Evolutionary conservation across 305 asterid genomes (phyloP), one percentile per base, ranked within the genome.

Genomic region (Euphrasia arctica): DNA sequence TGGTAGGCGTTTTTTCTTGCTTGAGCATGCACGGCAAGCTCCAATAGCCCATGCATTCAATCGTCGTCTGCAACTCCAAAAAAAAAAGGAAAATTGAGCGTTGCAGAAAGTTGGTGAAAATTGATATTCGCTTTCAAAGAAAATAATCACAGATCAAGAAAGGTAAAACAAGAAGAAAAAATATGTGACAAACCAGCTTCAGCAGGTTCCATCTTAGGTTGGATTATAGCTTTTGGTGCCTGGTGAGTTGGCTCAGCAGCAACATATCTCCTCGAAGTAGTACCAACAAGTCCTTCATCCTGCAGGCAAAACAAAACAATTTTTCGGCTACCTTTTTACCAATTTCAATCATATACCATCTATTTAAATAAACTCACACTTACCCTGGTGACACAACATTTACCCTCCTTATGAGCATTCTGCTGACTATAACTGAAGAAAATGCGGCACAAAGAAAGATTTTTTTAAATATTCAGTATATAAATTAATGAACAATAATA

Each of bases 171-270:
- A 60, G 14, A 41, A 8, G 58, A 29, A 54, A 29, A 13, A 47
- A 58, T 59, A 32, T 61, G 56, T 43, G 52, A 47, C 75, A 8
- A 39, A 74, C 79, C 70, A 9, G 56, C 15, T 29, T 51, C 67
- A 12, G 51, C 29, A 62, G 31, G 52, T 55, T 42, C 15, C 1
- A 5, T 22, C 8, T 15, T 74, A 34, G 59, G 9, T 45, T 25
- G 32, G 41, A 47, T 29, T 10, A n/a, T 45, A 15, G 48, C 62
- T 58, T 51, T 60, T 43, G 66, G 59, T 31, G 18, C 59, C 42
- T 6, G 9, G 42, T 12, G 42, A 39, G 57, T 62, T 62, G 64
- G 60, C 54, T 62, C 68, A 18, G 62, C 63, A 58, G 25, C 48
- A 12, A 28, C 48, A 15, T 52, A 42, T 66, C 32, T 63, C 42